Conservation (phyloP, 257 asterid species). For the Salvia splendens region DNA sequence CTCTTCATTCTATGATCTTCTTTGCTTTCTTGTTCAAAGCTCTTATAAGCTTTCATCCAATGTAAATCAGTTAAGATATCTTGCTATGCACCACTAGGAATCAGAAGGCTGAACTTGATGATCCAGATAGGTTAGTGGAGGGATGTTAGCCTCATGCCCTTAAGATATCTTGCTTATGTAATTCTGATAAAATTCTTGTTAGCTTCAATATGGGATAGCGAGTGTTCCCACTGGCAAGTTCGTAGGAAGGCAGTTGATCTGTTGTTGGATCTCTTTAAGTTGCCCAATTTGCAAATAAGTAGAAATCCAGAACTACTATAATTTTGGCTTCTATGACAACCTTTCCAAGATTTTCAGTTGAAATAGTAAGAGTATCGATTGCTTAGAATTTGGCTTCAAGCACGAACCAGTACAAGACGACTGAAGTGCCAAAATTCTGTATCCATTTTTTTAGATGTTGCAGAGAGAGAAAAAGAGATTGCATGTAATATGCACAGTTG, state of each 20-base stretch:
- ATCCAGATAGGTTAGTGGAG: not conserved
- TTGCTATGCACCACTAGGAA: not conserved
- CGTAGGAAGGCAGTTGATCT: not conserved
- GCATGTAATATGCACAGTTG: no score
- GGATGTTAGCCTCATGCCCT: not conserved
- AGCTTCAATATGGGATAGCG: not conserved
- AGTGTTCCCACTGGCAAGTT: not conserved
- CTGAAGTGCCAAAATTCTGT: not conserved
- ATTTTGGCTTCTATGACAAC: not conserved
- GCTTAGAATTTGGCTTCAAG: not conserved
- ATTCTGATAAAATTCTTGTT: not conserved
- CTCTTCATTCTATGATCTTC: no score
- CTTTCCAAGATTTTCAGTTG: not conserved
- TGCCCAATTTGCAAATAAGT: not conserved
- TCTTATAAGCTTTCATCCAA: not conserved
- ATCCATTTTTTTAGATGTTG: not conserved
- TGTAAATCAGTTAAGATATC: not conserved
- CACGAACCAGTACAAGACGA: not conserved
- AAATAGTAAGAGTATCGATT: not conserved
- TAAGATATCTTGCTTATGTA: not conserved
- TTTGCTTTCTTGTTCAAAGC: no score
- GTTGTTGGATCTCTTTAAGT: no score
- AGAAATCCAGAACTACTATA: not conserved
- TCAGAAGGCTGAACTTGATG: not conserved
- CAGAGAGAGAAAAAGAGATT: not conserved